Evolutionary conservation across 2,329 filamentous ascomycete genomes (phyloP).

Genomic region (Thermochaetoides dissita): DNA sequence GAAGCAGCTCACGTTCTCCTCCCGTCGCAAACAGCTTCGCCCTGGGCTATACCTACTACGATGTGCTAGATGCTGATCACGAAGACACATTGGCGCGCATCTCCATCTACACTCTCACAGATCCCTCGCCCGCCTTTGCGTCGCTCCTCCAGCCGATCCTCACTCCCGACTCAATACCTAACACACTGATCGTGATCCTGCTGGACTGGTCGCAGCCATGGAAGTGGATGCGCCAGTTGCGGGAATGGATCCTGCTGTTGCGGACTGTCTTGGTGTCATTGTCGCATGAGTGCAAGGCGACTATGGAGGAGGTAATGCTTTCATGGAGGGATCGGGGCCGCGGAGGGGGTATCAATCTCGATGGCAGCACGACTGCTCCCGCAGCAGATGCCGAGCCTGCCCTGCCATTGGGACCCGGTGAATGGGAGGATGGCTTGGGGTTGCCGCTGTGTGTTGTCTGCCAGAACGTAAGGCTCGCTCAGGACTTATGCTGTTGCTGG

Average conservation of each 20-base stretch:
- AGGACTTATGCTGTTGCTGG: too few species aligned
- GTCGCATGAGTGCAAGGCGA: constrained; percentile 61
- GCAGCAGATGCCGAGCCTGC: constrained; percentile 52
- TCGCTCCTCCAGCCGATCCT: constrained; percentile 73
- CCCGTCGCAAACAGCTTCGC: constrained; percentile 87
- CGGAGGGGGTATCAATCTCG: constrained; percentile 47
- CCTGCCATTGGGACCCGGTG: constrained; percentile 70
- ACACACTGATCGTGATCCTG: constrained; percentile 80
- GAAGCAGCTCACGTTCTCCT: constrained; percentile 45
- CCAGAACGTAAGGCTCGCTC: constrained; percentile 55
- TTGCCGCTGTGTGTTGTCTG: constrained; percentile 88
- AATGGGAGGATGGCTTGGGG: constrained; percentile 84
- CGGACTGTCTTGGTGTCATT: constrained; percentile 62
- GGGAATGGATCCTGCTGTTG: constrained; percentile 78
- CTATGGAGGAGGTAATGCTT: constrained; percentile 75
- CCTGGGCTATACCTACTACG: constrained; percentile 86
- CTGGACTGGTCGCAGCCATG: constrained; percentile 92
- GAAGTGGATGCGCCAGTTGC: constrained; percentile 76
- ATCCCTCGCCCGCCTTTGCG: constrained; percentile 68
- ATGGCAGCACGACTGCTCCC: constrained; percentile 45
- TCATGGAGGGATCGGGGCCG: constrained; percentile 65
- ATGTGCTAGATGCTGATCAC: constrained; percentile 85
- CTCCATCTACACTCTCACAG: constrained; percentile 78
- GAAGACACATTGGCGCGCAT: constrained; percentile 87
- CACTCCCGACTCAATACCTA: constrained; percentile 67